phyloP scores from a whole-genome alignment of 176 grass and related monocot species.

The Oropetium thomaeum region DNA sequence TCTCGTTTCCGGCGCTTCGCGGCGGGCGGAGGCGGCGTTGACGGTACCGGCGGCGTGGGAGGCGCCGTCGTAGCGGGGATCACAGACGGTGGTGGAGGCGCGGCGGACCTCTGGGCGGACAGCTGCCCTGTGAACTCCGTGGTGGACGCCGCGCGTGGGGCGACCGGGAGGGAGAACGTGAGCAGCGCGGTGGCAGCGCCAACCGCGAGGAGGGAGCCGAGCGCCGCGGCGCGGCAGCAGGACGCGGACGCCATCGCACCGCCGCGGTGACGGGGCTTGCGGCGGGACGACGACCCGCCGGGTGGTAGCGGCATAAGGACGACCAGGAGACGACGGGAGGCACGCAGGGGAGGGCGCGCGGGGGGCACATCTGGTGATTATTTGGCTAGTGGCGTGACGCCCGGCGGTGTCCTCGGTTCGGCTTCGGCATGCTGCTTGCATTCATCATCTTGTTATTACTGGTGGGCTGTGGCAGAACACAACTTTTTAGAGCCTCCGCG shows the following conservation, averaged over 20 bases:
- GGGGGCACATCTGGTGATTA: neutral
- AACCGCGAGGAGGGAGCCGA: constrained; percentile 32
- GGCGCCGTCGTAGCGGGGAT: neutral
- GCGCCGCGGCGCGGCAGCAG: constrained; percentile 22
- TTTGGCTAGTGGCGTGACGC: neutral
- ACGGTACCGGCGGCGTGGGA: neutral
- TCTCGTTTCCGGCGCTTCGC: constrained; percentile 37
- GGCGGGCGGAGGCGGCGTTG: neutral
- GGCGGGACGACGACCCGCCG: neutral
- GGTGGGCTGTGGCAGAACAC: neutral
- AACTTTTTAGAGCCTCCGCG: neutral
- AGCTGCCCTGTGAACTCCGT: neutral
- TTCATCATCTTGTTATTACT: neutral
- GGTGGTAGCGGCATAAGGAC: constrained; percentile 16
- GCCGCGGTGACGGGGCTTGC: constrained; percentile 6
- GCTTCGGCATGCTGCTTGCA: neutral
- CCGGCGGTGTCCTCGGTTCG: neutral
- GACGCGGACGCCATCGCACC: constrained; percentile 11
- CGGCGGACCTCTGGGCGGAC: neutral
- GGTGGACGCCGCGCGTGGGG: neutral
- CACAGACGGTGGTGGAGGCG: neutral
- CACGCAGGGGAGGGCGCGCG: constrained; percentile 9
- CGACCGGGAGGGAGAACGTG: constrained; percentile 35
- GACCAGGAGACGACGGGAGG: constrained; percentile 10
- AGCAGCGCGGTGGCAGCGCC: constrained; percentile 41